Evolutionary conservation across 257 asterid species (phyloP).

Genomic region (Jasminum sambac): DNA sequence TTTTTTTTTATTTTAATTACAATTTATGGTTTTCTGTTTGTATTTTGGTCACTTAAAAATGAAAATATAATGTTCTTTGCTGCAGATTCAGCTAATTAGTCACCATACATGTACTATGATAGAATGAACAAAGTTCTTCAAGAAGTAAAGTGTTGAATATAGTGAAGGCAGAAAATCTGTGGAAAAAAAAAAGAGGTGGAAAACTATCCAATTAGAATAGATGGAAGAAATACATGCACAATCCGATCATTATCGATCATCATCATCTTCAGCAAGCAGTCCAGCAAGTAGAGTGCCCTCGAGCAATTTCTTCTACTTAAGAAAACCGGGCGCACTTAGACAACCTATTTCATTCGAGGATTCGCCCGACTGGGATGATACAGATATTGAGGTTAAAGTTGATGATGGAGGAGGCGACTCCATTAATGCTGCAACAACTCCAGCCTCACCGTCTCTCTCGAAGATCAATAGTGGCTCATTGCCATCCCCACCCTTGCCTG

Average conservation of each 20-base stretch:
- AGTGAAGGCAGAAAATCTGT: not conserved
- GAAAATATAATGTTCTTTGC: constrained; percentile 14
- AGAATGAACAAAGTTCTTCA: constrained; percentile 20
- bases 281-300: constrained; percentile 94
- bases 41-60: constrained; percentile 13
- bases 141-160: constrained; percentile 11
- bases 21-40: constrained; percentile 3
- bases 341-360: constrained; percentile 96
- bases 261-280: constrained; percentile 97
- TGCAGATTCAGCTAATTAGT: constrained; percentile 28
- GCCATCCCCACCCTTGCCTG: constrained; percentile 86
- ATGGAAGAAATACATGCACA: constrained; percentile 99
- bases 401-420: constrained; percentile 91
- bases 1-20: no score
- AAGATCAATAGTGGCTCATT: constrained; percentile 82
- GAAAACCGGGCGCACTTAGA: constrained; percentile 85
- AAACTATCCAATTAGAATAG: constrained; percentile 19
- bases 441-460: constrained; percentile 83
- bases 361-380: constrained; percentile 96
- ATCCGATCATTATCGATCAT: constrained; percentile 86
- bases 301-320: constrained; percentile 85
- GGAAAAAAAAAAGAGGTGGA: constrained; percentile 23
- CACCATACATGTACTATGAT: constrained; percentile 3
- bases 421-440: constrained; percentile 72
- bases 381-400: constrained; percentile 74